A percentile compares a stretch with the other conserved stretches of the same genome.
phyloP scores from a whole-genome alignment of 164 flowering plant species.

The Tinospora cordifolia region DNA sequence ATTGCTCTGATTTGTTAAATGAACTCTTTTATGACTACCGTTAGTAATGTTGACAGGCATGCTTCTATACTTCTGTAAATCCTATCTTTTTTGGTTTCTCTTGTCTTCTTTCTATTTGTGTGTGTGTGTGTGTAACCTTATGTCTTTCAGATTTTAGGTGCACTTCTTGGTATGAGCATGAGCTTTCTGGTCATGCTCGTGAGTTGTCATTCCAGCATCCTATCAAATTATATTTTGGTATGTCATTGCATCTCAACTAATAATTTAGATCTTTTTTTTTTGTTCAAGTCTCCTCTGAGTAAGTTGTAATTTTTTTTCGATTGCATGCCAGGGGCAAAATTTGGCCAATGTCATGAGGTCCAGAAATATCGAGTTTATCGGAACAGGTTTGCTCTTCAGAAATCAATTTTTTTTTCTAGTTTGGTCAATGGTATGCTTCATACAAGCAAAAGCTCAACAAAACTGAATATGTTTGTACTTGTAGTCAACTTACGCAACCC shows the following conservation, averaged over 20 bases:
- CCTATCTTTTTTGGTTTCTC: not conserved
- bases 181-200: conserved; percentile 61
- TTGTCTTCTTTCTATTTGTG: not conserved
- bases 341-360: conserved; percentile 64
- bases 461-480: no score
- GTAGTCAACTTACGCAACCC: no score
- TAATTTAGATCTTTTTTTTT: not conserved
- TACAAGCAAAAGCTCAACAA: no score
- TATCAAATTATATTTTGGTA: conserved; percentile 86
- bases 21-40: not conserved
- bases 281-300: not conserved
- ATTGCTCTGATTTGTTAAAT: not conserved
- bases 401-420: not conserved
- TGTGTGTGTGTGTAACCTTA: conserved; percentile 5
- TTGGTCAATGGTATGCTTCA: not conserved
- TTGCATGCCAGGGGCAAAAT: conserved; percentile 64
- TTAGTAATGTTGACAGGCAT: no score
- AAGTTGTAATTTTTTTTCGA: conserved; percentile 2
- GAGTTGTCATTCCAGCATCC: conserved; percentile 86
- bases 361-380: conserved; percentile 69
- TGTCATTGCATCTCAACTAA: not conserved
- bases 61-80: not conserved
- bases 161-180: conserved; percentile 60
- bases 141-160: conserved; percentile 59
- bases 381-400: conserved; percentile 43